These are phyloP conservation scores for Rubia yunnanensis DNA, from an alignment of 257 asterid genomes.

Conservation along the genomic window DNA sequence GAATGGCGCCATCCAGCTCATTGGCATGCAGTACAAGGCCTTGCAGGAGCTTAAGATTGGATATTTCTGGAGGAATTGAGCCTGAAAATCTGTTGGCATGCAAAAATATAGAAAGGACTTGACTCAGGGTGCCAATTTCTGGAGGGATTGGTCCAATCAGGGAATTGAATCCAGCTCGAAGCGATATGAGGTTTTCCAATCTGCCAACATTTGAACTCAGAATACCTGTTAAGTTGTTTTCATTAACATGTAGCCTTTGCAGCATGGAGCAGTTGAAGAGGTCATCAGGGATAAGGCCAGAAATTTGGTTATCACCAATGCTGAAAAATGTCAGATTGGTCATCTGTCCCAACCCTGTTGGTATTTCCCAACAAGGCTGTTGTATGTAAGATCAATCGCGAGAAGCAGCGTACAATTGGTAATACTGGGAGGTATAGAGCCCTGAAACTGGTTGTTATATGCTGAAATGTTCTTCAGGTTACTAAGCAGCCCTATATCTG, in stretches of 20 bases:
- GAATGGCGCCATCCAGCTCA: constrained; percentile 47
- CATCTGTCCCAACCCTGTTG: constrained; percentile 40
- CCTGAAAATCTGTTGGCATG: constrained; percentile 51
- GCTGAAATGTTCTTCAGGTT: constrained; percentile 56
- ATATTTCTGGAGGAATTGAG: constrained; percentile 41
- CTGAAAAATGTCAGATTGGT: constrained; percentile 41
- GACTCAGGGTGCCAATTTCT: constrained; percentile 52
- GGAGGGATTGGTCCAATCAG: constrained; percentile 51
- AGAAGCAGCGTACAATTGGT: constrained; percentile 50
- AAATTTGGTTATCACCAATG: constrained; percentile 37
- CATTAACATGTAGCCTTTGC: constrained; percentile 29
- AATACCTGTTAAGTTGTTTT: constrained; percentile 34
- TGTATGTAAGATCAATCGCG: constrained; percentile 23
- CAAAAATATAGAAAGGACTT: constrained; percentile 36
- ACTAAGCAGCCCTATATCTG: constrained; percentile 39
- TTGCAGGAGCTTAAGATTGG: constrained; percentile 49
- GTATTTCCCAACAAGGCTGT: constrained; percentile 45
- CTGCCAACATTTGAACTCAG: constrained; percentile 41
- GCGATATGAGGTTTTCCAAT: constrained; percentile 32
- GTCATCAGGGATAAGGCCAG: constrained; percentile 55
- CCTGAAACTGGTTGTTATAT: constrained; percentile 28
- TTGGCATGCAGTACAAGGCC: constrained; percentile 45
- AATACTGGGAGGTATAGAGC: constrained; percentile 54
- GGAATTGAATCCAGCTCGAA: constrained; percentile 26
- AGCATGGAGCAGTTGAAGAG: constrained; percentile 51